Evolutionary conservation across 495 filamentous ascomycete genomes (phyloP).

Genomic region (Podospora appendiculata): DNA sequence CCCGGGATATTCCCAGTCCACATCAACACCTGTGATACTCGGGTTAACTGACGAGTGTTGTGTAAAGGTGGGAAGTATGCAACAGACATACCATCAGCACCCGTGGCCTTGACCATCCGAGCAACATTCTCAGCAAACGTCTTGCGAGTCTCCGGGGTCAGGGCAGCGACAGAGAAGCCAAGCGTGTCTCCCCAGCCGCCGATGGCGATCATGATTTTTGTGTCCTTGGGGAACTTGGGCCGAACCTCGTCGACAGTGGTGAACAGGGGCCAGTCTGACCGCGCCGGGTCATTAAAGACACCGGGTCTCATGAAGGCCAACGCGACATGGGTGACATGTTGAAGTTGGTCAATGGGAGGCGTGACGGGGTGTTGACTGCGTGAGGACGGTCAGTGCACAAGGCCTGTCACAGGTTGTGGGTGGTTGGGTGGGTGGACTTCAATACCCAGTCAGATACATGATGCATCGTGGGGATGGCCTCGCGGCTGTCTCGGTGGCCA

Average conservation of each 20-base stretch:
- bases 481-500: slow-evolving; percentile 10
- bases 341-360: slow-evolving; percentile 37
- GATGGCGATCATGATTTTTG: slow-evolving; percentile 62
- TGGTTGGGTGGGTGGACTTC: too few species aligned
- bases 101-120: slow-evolving; percentile 51
- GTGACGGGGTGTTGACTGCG: slow-evolving; percentile 45
- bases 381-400: background rate
- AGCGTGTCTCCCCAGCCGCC: slow-evolving; percentile 66
- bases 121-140: slow-evolving; percentile 59
- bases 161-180: slow-evolving; percentile 54
- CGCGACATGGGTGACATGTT: slow-evolving; percentile 53
- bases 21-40: slow-evolving; percentile 39
- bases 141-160: slow-evolving; percentile 41
- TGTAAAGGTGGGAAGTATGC: too few species aligned
- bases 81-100: slow-evolving; percentile 43
- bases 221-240: slow-evolving; percentile 47
- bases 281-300: slow-evolving; percentile 48
- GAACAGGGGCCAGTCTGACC: slow-evolving; percentile 50
- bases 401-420: background rate
- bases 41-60: too few species aligned
- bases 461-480: slow-evolving; percentile 30
- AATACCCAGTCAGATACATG: slow-evolving; percentile 55
- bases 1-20: slow-evolving; percentile 79
- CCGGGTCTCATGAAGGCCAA: slow-evolving; percentile 59
- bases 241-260: slow-evolving; percentile 50